Evolutionary conservation across 192 early-diverging fungal genomes (phyloP).

Genomic region (Dissophora ornata): DNA sequence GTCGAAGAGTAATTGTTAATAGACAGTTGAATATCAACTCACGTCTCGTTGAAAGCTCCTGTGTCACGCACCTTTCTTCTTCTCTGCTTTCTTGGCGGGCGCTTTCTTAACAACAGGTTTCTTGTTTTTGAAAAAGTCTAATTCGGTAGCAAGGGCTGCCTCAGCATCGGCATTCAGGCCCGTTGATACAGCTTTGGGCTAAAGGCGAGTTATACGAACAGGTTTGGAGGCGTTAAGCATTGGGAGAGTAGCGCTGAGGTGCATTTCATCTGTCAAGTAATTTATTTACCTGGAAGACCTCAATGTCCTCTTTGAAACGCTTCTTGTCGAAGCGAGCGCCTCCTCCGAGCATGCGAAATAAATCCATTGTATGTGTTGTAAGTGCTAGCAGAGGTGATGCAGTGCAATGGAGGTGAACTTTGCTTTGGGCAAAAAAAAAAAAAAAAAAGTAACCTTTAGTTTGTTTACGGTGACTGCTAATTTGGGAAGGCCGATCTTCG

Average conservation of each 20-base stretch:
- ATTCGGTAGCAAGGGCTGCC: constrained; percentile 31
- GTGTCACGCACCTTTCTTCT: constrained; percentile 10
- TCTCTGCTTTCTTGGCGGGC: constrained; percentile 25
- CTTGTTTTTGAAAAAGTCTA: constrained; percentile 53
- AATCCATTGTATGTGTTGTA: constrained; percentile 60
- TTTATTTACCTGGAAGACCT: constrained; percentile 86
- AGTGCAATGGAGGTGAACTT: not conserved
- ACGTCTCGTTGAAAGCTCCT: no score
- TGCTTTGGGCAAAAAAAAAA: constrained; percentile 19
- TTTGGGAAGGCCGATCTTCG: not conserved
- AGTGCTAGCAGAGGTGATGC: not conserved
- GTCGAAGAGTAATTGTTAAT: no score
- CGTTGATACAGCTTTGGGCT: constrained; percentile 35
- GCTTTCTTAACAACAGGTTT: constrained; percentile 26
- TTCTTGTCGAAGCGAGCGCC: constrained; percentile 91
- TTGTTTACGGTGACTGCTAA: constrained; percentile 22
- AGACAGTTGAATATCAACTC: no score
- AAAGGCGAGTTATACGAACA: not conserved
- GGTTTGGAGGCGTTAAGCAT: not conserved
- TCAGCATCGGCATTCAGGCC: constrained; percentile 42
- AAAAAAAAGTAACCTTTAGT: constrained; percentile 6
- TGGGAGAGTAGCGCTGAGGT: no score
- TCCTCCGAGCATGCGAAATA: constrained; percentile 87
- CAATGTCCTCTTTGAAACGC: constrained; percentile 83
- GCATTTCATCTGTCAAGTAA: no score